phyloP scores from a whole-genome alignment of 78 protist species.

The Diacronema lutheri region DNA sequence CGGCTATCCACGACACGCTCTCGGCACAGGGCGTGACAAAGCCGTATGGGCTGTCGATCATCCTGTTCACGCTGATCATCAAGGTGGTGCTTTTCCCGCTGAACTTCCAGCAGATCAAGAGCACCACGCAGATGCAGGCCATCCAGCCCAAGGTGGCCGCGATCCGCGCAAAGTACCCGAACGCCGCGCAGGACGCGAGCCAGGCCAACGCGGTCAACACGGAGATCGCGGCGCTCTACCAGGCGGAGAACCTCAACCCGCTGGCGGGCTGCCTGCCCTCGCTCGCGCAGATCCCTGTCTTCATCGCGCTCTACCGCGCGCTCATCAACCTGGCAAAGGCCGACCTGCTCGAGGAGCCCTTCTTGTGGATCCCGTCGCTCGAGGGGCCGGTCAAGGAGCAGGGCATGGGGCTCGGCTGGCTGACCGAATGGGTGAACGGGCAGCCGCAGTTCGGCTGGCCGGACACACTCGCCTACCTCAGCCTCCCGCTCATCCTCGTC shows the following conservation, averaged over 20 bases:
- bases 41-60: neutral
- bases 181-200: neutral
- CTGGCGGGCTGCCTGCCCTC: slow-evolving; percentile 28
- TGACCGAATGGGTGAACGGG: neutral
- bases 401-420: neutral
- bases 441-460: neutral
- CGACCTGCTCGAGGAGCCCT: neutral
- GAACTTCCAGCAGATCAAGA: neutral
- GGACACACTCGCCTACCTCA: neutral
- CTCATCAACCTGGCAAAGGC: neutral
- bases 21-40: neutral
- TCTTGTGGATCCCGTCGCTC: slow-evolving; percentile 1
- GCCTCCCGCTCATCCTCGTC: neutral
- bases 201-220: neutral
- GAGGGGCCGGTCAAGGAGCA: neutral
- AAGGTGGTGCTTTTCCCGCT: neutral
- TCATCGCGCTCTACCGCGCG: neutral
- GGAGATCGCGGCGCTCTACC: neutral
- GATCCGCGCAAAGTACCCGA: neutral
- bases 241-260: neutral
- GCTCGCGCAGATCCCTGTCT: slow-evolving; percentile 18
- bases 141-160: neutral
- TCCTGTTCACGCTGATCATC: neutral
- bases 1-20: neutral
- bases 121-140: neutral